phyloP scores from a whole-genome alignment of 2,329 filamentous ascomycete genomes.

The Cladobotryum mycophilum region DNA sequence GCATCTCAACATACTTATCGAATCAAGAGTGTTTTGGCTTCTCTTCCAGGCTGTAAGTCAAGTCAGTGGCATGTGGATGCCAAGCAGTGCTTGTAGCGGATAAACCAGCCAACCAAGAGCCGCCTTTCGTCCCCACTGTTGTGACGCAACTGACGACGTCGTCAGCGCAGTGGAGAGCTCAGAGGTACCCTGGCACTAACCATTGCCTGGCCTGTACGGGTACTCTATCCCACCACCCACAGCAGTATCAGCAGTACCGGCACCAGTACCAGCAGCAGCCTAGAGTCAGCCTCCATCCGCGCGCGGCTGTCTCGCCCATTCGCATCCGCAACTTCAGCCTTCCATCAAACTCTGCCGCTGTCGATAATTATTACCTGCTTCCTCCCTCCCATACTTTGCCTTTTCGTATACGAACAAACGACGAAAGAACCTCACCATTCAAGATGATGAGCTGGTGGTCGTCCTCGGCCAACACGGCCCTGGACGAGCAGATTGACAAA shows the following conservation, averaged over 20 bases:
- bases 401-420: conserved; percentile 3
- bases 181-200: too few relatives aligned
- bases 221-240: not conserved
- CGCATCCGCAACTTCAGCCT: conserved; percentile 1
- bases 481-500: conserved; percentile 96
- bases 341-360: conserved; percentile 1
- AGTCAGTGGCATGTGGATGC: too few relatives aligned
- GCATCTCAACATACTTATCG: too few relatives aligned
- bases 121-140: conserved; percentile 4
- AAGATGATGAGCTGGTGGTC: conserved; percentile 93
- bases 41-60: too few relatives aligned
- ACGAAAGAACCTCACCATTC: conserved; percentile 9
- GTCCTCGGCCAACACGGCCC: conserved; percentile 76
- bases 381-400: not conserved
- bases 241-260: too few relatives aligned
- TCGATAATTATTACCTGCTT: not conserved
- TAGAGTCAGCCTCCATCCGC: not conserved
- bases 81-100: not conserved
- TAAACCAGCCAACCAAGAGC: conserved; percentile 7
- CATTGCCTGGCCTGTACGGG: not conserved
- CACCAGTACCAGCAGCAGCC: conserved; percentile 3
- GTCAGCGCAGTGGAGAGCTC: conserved; percentile 6
- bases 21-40: too few relatives aligned
- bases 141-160: conserved; percentile 13
- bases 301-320: not conserved